Conservation (phyloP, 306 rosid genomes). For the Vicia sativa region DNA sequence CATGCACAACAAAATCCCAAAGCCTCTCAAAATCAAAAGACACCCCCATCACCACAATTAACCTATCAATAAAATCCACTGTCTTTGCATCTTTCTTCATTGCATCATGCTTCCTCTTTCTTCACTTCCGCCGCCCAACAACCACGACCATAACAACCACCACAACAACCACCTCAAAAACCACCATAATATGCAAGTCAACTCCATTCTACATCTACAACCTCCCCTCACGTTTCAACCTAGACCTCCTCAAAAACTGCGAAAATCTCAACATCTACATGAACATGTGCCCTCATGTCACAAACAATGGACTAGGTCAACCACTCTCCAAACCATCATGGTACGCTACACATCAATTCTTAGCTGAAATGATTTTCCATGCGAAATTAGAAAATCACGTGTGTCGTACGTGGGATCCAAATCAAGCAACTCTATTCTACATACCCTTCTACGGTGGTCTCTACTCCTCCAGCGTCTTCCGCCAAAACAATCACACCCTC, state of each 20-base stretch:
- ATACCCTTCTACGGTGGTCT: slow-evolving; percentile 89
- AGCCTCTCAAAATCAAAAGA: slow-evolving; percentile 47
- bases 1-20: slow-evolving; percentile 38
- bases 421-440: slow-evolving; percentile 62
- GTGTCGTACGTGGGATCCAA: slow-evolving; percentile 71
- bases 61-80: slow-evolving; percentile 19
- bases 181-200: slow-evolving; percentile 41
- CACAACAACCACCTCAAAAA: neutral
- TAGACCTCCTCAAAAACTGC: slow-evolving; percentile 59
- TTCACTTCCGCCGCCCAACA: slow-evolving; percentile 40
- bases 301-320: slow-evolving; percentile 75
- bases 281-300: slow-evolving; percentile 88
- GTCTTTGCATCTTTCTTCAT: slow-evolving; percentile 48
- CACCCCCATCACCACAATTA: neutral
- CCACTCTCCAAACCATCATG: slow-evolving; percentile 47
- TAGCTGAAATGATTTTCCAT: slow-evolving; percentile 84
- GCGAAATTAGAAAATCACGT: slow-evolving; percentile 78
- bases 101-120: slow-evolving; percentile 48
- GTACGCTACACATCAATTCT: slow-evolving; percentile 85
- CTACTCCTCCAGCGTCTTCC: slow-evolving; percentile 68
- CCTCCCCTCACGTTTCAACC: slow-evolving; percentile 71
- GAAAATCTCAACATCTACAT: slow-evolving; percentile 66
- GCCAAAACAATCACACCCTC: slow-evolving; percentile 49
- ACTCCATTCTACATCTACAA: slow-evolving; percentile 58
- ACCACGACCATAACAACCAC: neutral